phyloP scores from a whole-genome alignment of 805 yeast genomes.

The Kodamaea neixiangensis region DNA sequence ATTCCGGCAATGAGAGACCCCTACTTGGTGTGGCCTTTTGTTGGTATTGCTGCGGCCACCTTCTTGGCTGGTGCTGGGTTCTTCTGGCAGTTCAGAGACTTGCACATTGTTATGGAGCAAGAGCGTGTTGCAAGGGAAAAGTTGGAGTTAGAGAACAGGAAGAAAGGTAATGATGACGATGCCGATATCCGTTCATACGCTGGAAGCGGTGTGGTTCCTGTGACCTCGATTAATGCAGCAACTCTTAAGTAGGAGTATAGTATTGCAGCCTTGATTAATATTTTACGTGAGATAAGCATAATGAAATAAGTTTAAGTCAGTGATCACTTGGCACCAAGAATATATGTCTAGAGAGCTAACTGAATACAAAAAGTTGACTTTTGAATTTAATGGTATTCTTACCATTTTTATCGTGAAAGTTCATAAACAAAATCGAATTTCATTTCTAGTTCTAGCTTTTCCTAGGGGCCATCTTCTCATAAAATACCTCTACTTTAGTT shows the following conservation, averaged over 20 bases:
- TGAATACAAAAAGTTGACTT: too few species aligned
- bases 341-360: too few species aligned
- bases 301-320: too few species aligned
- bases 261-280: not conserved
- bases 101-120: constrained; percentile 42
- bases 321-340: too few species aligned
- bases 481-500: too few species aligned
- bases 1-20: constrained; percentile 45
- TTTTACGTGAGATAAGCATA: too few species aligned
- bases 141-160: constrained; percentile 3
- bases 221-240: not conserved
- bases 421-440: too few species aligned
- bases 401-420: too few species aligned
- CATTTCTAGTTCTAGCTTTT: too few species aligned
- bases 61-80: constrained; percentile 34
- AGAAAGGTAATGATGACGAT: not conserved
- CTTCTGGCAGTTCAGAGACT: constrained; percentile 38
- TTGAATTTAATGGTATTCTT: too few species aligned
- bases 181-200: not conserved
- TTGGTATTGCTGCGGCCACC: constrained; percentile 40
- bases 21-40: constrained; percentile 44
- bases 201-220: not conserved
- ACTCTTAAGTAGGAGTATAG: not conserved
- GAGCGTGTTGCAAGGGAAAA: constrained; percentile 32
- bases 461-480: too few species aligned